Base-by-base conservation (phyloP, 345 rosid genomes). In the Chamaenerion angustifolium region DNA sequence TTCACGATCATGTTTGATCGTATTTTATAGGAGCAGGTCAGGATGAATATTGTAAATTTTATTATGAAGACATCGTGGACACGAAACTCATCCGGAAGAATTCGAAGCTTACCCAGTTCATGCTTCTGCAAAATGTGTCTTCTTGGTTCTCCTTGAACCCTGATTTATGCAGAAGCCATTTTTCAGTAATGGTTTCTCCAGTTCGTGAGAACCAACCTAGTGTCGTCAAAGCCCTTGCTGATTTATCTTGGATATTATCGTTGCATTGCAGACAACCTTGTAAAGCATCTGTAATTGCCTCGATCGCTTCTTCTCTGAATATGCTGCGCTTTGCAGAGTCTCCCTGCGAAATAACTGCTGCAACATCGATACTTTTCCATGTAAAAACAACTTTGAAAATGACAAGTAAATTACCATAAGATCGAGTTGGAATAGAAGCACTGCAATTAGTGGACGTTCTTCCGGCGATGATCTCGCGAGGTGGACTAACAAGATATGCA, bases 301-400 rank as follows among this genome's bases (percentile, higher is more conserved):
- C 85, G 9, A 82, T 37, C 8, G 85, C 89, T 57, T 82, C 89
- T 58, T 78, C 85, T 61, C 79, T 64, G 51, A 76, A 78, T 1
- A 76, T 37, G 23, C 85, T 82, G 62, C 65, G 51, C 62, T 68
- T 66, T 46, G 51, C 49, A 40, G 66, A 68, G 68, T 78, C 82
- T 46, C 63, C 82, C 85, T 81, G 77, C 71, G 70, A 66, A 57
- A 57, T 46, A 50, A 56, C 72, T 63, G 63, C 59, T 46, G 51
- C 59, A 55, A 41, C 62, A 57, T 49, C 54, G 62, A 55, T 18
- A 16, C 37, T 43, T 13, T 62, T 59, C 58, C 8, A 49, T 12
- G 43, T 13, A 21, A 3, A 8, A 10, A 23, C 15, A 60, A n/a
- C 18, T 47, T 53, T 18, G 54, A 45, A 37, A 55, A 7, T 3